Base-by-base conservation (phyloP, 2,329 filamentous ascomycete genomes). In the Aspergillus nomiae region DNA sequence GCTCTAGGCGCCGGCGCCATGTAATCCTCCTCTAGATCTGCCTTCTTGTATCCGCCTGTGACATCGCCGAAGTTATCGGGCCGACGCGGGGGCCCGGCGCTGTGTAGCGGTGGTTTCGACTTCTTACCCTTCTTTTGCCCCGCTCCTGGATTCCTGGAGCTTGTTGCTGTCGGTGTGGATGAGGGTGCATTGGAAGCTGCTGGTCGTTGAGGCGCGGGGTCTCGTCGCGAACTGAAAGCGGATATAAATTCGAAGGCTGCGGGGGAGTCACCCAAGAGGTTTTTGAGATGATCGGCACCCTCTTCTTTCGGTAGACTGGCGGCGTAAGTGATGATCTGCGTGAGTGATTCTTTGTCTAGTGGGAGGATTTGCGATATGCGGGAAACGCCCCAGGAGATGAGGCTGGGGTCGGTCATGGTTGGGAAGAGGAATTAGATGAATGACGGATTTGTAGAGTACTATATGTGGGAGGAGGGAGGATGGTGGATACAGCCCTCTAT, bases 261-360 rank as follows among this genome's bases (percentile, higher is more conserved):
- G 1, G 93, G 87, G 8, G 91, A 93, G 76, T 96, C 92, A 56
- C 94, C 95, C 0, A 99, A 86, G 59, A 99, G 83, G 73, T 95
- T 92, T 76, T 89, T 90, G 65, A 99, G 90, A 77, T 98, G 92
- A 48, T 93, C 89, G 57, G 88, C 92, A 16, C 92, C 91, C 67
- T 90, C 91, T 58, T 88, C 80, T 73, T 90, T 93, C 9, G 92
- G 88, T 10, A 98, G 84, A 0, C 89, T 90, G 41, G 87, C 83
- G 2, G 92, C 89, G 76, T 97, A 97, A 55, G 92, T 88, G 68
- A 98, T 84, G 50, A 97, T 86, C 74, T 98, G 92, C 73, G 89
- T 87, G 36, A 98, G 83, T 46, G 94, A 93, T 14, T 91, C 89
- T 41, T 96, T 89, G 41, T 96, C 93, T 12, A 98, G 83, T 9